These are phyloP conservation scores for Phoma herbarum DNA, from an alignment of 2,329 filamentous ascomycete species.

Conservation along the genomic window DNA sequence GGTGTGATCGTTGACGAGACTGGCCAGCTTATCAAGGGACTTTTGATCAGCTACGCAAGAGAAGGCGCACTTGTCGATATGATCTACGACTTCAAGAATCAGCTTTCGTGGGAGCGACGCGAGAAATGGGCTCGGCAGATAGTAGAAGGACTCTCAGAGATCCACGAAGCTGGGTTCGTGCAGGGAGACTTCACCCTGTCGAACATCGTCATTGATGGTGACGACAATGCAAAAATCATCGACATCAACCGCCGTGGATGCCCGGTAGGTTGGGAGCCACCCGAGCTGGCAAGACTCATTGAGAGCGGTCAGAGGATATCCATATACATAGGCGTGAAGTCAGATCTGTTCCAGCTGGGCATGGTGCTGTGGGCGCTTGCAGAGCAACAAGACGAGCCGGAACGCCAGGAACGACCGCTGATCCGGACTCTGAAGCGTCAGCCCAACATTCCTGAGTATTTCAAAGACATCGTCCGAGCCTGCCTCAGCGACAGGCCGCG, in stretches of 20 bases:
- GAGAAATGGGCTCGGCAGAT: constrained; percentile 93
- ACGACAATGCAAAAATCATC: constrained; percentile 92
- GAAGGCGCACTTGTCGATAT: constrained; percentile 89
- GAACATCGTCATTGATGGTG: constrained; percentile 90
- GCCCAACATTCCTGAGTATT: constrained; percentile 78
- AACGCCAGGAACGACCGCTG: constrained; percentile 75
- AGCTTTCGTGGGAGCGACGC: constrained; percentile 73
- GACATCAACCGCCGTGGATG: constrained; percentile 98
- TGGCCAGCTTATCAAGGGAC: constrained; percentile 78
- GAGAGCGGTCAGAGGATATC: constrained; percentile 88
- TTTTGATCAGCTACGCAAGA: constrained; percentile 88
- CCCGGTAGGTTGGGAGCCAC: constrained; percentile 96
- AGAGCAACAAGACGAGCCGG: constrained; percentile 87
- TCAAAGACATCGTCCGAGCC: constrained; percentile 74
- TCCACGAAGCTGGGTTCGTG: constrained; percentile 95
- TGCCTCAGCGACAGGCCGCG: constrained; percentile 81
- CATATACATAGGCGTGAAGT: constrained; percentile 98
- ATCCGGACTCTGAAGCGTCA: constrained; percentile 45
- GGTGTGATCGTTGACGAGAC: constrained; percentile 86
- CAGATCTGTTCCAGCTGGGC: constrained; percentile 92
- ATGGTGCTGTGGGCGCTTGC: constrained; percentile 97
- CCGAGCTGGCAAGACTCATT: constrained; percentile 85
- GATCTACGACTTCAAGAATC: constrained; percentile 78
- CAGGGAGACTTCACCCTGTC: constrained; percentile 97
- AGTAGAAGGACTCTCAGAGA: constrained; percentile 85